Percentiles rank a stretch among this genome's conserved stretches.
These are phyloP conservation scores for Lithospermum erythrorhizon DNA, from an alignment of 257 asterid genomes.

Conservation along the genomic window DNA sequence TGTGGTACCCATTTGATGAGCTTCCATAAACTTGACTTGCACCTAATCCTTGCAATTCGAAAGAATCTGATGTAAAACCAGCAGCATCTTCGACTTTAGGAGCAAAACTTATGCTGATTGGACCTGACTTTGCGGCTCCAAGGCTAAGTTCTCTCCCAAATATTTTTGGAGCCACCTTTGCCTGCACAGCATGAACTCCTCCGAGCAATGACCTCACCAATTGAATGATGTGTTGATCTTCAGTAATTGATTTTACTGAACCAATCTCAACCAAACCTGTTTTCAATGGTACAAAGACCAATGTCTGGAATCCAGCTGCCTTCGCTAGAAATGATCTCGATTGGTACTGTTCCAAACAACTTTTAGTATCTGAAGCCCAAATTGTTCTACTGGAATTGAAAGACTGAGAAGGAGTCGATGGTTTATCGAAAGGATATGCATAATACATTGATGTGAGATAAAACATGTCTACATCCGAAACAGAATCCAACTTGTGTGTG, in stretches of 20 bases:
- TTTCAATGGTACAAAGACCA: slow-evolving; percentile 64
- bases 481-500: slow-evolving; percentile 51
- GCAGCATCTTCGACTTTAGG: slow-evolving; percentile 57
- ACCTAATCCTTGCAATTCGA: slow-evolving; percentile 35
- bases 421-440: slow-evolving; percentile 84
- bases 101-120: slow-evolving; percentile 64
- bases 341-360: slow-evolving; percentile 55
- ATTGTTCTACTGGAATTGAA: slow-evolving; percentile 76
- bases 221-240: slow-evolving; percentile 46
- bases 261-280: slow-evolving; percentile 86
- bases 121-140: slow-evolving; percentile 54
- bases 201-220: slow-evolving; percentile 41
- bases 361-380: slow-evolving; percentile 57
- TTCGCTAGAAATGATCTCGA: slow-evolving; percentile 66
- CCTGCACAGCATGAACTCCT: slow-evolving; percentile 15
- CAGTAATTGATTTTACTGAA: slow-evolving; percentile 44
- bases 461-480: slow-evolving; percentile 72
- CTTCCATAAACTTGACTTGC: slow-evolving; percentile 37
- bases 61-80: slow-evolving; percentile 35
- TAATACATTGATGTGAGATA: slow-evolving; percentile 78
- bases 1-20: slow-evolving; percentile 50
- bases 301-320: slow-evolving; percentile 44
- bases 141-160: slow-evolving; percentile 77
- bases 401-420: slow-evolving; percentile 86
- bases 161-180: slow-evolving; percentile 43